Evolutionary conservation across 108 stramenopile species (phyloP).

Genomic region (Nannochloropsis gaditana): DNA sequence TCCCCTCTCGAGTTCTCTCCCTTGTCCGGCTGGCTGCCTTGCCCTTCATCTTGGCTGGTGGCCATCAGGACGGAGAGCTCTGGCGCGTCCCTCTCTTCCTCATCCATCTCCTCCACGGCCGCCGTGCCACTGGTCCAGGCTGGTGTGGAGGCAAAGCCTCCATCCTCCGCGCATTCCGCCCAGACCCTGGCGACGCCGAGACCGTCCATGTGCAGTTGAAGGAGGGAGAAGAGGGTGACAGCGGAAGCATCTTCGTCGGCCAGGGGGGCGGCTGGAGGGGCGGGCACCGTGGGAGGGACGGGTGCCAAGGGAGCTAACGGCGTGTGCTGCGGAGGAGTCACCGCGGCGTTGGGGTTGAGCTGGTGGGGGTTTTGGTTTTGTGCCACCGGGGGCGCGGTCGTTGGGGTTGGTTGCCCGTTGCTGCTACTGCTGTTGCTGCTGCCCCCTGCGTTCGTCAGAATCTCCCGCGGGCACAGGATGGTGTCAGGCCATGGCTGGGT

Average conservation of each 20-base stretch:
- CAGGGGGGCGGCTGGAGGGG: neutral
- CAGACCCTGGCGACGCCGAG: neutral
- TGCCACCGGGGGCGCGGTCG: neutral
- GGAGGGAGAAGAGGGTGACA: neutral
- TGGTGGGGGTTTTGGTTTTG: neutral
- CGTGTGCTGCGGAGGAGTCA: neutral
- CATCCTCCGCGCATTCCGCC: neutral
- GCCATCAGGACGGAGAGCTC: neutral
- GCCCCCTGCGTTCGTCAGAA: neutral
- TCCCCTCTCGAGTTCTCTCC: neutral
- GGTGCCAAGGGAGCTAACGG: neutral
- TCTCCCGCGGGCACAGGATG: neutral
- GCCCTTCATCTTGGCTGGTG: neutral
- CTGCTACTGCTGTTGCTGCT: neutral
- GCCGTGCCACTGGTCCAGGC: neutral
- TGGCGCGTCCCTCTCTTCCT: neutral
- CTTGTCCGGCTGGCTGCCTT: neutral
- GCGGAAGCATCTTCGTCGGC: neutral
- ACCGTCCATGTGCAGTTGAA: constrained; percentile 1
- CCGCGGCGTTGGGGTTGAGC: neutral
- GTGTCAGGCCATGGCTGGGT: constrained; percentile 2
- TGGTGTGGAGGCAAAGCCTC: constrained; percentile 15
- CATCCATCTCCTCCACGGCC: neutral
- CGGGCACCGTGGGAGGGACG: neutral
- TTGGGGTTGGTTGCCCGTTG: neutral